Base-by-base conservation (phyloP, 352 stramenopile genomes). In the Phytopythium mirpurense region DNA sequence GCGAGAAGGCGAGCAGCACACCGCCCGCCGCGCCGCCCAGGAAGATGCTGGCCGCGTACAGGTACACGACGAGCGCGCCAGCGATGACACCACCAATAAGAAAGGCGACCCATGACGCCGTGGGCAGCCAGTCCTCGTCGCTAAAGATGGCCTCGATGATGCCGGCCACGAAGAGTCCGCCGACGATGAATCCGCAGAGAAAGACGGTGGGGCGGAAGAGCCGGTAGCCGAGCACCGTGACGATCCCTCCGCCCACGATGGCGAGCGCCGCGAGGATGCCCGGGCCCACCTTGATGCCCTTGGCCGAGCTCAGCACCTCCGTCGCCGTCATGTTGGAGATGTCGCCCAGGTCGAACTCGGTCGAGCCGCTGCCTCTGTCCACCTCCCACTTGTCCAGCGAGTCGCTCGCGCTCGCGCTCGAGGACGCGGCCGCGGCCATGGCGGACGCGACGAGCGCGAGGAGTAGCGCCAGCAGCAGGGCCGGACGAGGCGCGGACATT, bases 161-260 rank as follows among this genome's bases (percentile, higher is more conserved):
- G 2, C 71, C 68, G 1, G 73, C 63, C 3, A 83, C 67, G 32
- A 85, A 75, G 48, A 93, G 65, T 10, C 78, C 80, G n/a, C 78
- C 80, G 3, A 86, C 48, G 26, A 86, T 69, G 44, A 93, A 93
- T 34, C 71, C 80, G 53, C 68, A 88, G 51, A 74, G 70, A 42
- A 91, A 80, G 21, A 85, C 74, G 0, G 74, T 79, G 5, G 68
- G 72, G 10, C 77, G 80, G 52, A 86, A 72, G 18, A 84, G 67
- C 0, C 72, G 64, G 43, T 88, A 85, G 29, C 83, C 83, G 1
- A 65, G 59, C 0, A 87, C 35, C 47, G 74, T 81, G 29, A 89
- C 62, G 34, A 72, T 37, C 1, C 50, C 53, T 10, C 83, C 83
- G 10, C 74, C 57, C 2, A 81, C 31, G 11, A 87, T 55, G 0